Conservation (phyloP, 75 land plant genomes). For the Ceratopteris richardii region DNA sequence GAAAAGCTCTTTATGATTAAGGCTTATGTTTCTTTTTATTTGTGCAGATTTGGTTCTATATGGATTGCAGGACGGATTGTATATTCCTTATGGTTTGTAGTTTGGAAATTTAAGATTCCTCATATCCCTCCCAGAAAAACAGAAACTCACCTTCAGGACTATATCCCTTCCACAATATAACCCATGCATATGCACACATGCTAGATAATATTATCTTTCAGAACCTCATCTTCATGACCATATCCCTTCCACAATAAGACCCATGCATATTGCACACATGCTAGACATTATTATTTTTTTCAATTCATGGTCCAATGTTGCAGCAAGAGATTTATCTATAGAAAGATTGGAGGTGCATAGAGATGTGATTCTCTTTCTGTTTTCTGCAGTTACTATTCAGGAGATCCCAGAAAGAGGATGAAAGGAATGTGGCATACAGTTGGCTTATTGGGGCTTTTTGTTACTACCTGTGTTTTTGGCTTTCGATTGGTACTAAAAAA, state of each 20-base stretch:
- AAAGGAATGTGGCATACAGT: slow-evolving; percentile 19
- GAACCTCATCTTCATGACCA: no score
- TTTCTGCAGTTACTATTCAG: slow-evolving; percentile 28
- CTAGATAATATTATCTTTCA: no score
- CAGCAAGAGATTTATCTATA: no score
- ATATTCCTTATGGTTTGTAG: slow-evolving; percentile 24
- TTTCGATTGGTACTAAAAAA: not conserved
- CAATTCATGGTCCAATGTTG: no score
- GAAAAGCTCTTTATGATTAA: not conserved
- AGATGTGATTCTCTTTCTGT: not conserved
- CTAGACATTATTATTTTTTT: no score
- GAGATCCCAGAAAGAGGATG: slow-evolving; percentile 27
- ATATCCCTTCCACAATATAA: no score
- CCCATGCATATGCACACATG: no score
- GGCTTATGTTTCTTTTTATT: not conserved
- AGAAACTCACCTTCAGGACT: no score
- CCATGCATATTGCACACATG: no score
- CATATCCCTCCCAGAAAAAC: no score
- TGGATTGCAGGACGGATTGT: slow-evolving; percentile 28
- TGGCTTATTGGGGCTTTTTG: slow-evolving; percentile 23
- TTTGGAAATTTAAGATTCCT: not conserved
- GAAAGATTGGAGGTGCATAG: no score
- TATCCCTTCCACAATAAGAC: no score
- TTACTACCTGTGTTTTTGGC: slow-evolving; percentile 20
- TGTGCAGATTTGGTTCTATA: slow-evolving; percentile 19